Conservation (phyloP, 257 asterid genomes). For the Jasminum sambac region DNA sequence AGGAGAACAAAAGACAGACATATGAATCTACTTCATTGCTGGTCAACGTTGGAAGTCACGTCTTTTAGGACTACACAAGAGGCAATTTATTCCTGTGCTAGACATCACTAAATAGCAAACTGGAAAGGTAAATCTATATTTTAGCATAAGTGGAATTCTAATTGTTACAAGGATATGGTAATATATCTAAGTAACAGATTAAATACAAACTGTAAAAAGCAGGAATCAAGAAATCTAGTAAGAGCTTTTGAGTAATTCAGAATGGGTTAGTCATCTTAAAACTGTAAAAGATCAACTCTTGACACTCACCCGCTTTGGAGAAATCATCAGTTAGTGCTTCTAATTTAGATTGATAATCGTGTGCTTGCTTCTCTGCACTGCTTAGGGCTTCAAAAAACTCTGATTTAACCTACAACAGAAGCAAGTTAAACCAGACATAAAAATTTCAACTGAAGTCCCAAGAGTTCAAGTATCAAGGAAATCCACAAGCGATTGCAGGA, state of each 20-base stretch:
- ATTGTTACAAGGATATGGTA: not conserved
- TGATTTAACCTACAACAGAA: slow-evolving; percentile 69
- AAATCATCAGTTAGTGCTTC: slow-evolving; percentile 59
- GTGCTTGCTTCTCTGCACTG: slow-evolving; percentile 93
- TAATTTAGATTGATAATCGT: slow-evolving; percentile 60
- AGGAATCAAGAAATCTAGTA: not conserved
- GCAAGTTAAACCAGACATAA: slow-evolving; percentile 21
- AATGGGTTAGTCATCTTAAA: not conserved
- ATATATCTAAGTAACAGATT: not conserved
- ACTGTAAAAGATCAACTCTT: not conserved
- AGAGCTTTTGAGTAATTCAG: slow-evolving; percentile 13
- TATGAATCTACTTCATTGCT: too few relatives aligned
- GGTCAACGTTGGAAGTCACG: too few relatives aligned
- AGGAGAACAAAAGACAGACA: too few relatives aligned
- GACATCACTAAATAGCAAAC: not conserved
- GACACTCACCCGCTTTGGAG: slow-evolving; percentile 65
- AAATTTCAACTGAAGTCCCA: slow-evolving; percentile 5
- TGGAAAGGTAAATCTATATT: not conserved
- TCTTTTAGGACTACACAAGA: slow-evolving; percentile 9
- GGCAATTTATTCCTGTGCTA: not conserved
- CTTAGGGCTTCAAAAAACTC: slow-evolving; percentile 90
- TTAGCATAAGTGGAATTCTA: not conserved
- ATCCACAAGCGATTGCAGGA: slow-evolving; percentile 12
- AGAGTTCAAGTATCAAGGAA: slow-evolving; percentile 8
- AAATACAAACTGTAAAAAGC: not conserved